Percentiles rank a stretch among this genome's conserved stretches.
Conservation (phyloP, 108 stramenopile genomes). For the Parmales sp. region DNA sequence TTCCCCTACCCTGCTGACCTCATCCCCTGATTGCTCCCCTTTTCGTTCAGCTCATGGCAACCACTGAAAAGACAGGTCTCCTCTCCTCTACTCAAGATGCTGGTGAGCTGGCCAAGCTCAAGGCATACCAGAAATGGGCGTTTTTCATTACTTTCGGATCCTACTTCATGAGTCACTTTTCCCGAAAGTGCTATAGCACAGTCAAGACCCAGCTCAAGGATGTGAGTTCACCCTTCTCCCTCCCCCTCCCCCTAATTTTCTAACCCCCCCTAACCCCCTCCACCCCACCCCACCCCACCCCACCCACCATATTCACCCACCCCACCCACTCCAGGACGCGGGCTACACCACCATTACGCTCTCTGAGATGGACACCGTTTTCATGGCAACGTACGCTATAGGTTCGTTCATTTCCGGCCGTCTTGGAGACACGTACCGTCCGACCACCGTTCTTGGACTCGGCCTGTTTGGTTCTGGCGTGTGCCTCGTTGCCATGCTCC, state of each 20-base stretch:
- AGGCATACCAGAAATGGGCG: constrained; percentile 44
- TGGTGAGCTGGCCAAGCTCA: neutral
- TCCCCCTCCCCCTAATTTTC: neutral
- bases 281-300: neutral
- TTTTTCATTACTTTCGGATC: constrained; percentile 87
- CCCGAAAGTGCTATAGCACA: constrained; percentile 90
- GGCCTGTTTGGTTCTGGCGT: constrained; percentile 80
- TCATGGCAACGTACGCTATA: constrained; percentile 90
- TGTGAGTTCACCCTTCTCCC: neutral
- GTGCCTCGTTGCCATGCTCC: constrained; percentile 71
- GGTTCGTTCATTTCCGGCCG: constrained; percentile 86
- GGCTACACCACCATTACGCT: constrained; percentile 64
- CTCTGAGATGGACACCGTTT: constrained; percentile 84
- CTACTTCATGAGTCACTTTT: constrained; percentile 90
- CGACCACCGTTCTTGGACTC: constrained; percentile 75
- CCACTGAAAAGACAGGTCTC: too few species aligned
- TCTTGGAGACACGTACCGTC: constrained; percentile 85
- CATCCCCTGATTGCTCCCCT: too few species aligned
- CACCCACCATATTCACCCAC: too few species aligned
- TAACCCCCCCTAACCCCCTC: neutral
- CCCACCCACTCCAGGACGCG: constrained; percentile 21
- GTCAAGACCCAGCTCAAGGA: constrained; percentile 76
- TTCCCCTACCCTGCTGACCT: too few species aligned
- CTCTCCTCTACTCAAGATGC: too few species aligned
- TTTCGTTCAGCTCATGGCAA: too few species aligned